These are phyloP conservation scores for Dovyalis caffra DNA, from an alignment of 345 rosid species.

Conservation along the genomic window DNA sequence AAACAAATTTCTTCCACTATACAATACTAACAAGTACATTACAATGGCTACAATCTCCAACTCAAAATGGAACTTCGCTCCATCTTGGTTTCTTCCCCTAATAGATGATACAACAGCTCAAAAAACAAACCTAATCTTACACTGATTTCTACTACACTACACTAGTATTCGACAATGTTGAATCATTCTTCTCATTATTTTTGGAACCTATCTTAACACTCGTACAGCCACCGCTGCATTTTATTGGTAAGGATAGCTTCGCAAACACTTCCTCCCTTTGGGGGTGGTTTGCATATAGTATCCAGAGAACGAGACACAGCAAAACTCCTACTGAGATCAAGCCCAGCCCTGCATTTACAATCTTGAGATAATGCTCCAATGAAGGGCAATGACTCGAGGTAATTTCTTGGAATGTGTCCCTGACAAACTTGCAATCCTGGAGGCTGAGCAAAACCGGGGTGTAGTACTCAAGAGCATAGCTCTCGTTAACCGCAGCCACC, in stretches of 20 bases:
- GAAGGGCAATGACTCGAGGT: conserved; percentile 71
- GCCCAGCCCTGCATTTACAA: conserved; percentile 80
- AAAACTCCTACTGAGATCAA: conserved; percentile 80
- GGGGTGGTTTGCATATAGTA: conserved; percentile 95
- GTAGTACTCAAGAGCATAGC: conserved; percentile 82
- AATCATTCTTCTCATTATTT: not conserved
- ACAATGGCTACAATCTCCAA: conserved; percentile 4
- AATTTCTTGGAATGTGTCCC: conserved; percentile 71
- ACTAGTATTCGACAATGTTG: not conserved
- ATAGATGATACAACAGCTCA: not conserved
- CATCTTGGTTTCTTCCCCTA: conserved; percentile 36
- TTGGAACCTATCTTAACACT: conserved; percentile 12
- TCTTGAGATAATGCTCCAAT: conserved; percentile 61
- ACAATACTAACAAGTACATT: not conserved
- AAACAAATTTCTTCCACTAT: not conserved
- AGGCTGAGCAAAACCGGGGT: conserved; percentile 87
- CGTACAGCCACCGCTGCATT: conserved; percentile 3
- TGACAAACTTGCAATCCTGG: conserved; percentile 79
- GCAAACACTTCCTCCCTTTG: conserved; percentile 97
- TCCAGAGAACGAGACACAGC: conserved; percentile 89
- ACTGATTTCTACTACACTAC: conserved; percentile 18
- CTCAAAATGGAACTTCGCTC: conserved; percentile 56
- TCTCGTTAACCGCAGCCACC: conserved; percentile 73
- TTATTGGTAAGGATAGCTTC: conserved; percentile 33
- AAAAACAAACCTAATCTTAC: not conserved